Conservation (phyloP, 73 alveolate species). For the Symbiodinium natans region DNA sequence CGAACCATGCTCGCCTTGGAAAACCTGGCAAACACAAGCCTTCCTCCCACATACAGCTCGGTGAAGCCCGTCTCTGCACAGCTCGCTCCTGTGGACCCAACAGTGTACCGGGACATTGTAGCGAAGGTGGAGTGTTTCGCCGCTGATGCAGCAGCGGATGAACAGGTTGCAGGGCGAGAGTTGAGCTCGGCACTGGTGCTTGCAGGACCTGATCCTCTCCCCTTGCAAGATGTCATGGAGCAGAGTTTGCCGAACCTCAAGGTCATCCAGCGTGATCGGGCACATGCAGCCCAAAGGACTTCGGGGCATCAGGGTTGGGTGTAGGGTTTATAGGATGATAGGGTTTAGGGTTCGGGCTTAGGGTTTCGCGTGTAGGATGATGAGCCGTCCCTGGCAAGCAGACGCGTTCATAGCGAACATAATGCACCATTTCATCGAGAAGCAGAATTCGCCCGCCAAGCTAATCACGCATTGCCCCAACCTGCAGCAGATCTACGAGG, state of each 20-base stretch:
- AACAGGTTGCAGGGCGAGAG: slow-evolving; percentile 22
- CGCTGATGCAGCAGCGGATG: slow-evolving; percentile 33
- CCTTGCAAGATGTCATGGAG: neutral
- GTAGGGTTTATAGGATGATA: no score
- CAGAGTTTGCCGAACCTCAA: neutral
- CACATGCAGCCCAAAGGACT: no score
- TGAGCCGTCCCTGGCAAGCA: slow-evolving; percentile 2
- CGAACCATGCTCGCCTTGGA: slow-evolving; percentile 6
- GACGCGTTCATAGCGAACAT: neutral
- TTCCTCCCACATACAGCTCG: slow-evolving; percentile 4
- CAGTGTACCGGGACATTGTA: neutral
- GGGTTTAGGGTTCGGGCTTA: no score
- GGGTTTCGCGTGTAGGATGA: neutral
- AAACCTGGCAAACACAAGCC: neutral
- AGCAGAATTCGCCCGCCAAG: neutral
- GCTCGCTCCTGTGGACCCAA: neutral
- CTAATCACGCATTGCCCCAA: neutral
- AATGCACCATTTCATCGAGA: slow-evolving; percentile 2
- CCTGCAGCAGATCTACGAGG: slow-evolving; percentile 7
- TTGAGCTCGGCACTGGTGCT: neutral
- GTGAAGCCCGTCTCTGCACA: neutral
- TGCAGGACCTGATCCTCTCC: neutral
- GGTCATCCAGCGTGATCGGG: no score
- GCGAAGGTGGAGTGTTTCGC: neutral
- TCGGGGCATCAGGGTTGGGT: no score